Percentiles rank a stretch among this genome's conserved stretches.
Conservation (phyloP, 768 basidiomycete genomes). For the Sarcodon sp. region DNA sequence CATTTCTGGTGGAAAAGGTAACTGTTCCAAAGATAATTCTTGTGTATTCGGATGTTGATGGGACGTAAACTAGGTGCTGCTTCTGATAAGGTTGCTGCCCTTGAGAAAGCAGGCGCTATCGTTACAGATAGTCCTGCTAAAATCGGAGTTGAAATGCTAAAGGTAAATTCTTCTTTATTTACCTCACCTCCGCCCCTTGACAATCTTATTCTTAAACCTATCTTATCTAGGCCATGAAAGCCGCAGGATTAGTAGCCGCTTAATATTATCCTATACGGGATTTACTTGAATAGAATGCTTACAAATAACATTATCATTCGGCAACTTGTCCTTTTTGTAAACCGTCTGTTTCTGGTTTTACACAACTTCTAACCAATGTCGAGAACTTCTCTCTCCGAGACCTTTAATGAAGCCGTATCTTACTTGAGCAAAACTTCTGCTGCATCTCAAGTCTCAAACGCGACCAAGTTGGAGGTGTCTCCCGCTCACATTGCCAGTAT, state of each 20-base stretch:
- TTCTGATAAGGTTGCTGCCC: conserved; percentile 82
- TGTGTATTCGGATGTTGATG: not conserved
- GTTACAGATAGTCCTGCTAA: conserved; percentile 94
- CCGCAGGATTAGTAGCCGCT: conserved; percentile 37
- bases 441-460: conserved; percentile 38
- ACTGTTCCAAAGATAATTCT: not conserved
- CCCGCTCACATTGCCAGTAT: conserved; percentile 7
- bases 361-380: conserved; percentile 4
- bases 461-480: conserved; percentile 64
- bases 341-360: not conserved
- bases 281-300: too few relatives aligned
- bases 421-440: conserved; percentile 51
- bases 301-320: not conserved
- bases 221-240: conserved; percentile 56
- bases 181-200: not conserved
- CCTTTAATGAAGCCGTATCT: conserved; percentile 46
- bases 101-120: conserved; percentile 84
- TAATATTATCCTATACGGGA: too few relatives aligned
- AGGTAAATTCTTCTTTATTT: too few relatives aligned
- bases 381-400: conserved; percentile 16
- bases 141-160: conserved; percentile 82
- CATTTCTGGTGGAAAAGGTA: conserved; percentile 94
- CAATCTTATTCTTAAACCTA: conserved; percentile 5
- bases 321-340: not conserved
- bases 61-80: conserved; percentile 51